Conservation (phyloP, 164 flowering plant species). For the Taxillus chinensis region DNA sequence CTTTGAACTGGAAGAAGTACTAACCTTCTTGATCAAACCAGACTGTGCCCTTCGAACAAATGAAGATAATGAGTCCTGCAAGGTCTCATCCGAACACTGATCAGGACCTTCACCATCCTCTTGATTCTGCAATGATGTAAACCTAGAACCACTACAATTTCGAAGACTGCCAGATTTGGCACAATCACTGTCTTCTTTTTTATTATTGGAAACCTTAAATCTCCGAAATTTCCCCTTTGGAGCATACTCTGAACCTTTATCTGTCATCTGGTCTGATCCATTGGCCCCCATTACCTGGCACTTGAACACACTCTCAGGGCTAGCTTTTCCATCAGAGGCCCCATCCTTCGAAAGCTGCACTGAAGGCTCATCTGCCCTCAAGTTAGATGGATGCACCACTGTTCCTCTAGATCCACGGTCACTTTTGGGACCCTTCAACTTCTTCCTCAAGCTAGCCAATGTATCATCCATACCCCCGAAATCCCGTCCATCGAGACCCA, state of each 20-base stretch:
- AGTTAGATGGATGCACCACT: constrained; percentile 8
- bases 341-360: constrained; percentile 5
- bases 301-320: constrained; percentile 13
- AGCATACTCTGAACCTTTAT: constrained; percentile 10
- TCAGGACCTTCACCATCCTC: constrained; percentile 11
- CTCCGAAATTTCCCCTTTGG: constrained; percentile 19
- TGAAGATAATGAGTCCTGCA: constrained; percentile 34
- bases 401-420: constrained; percentile 23
- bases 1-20: constrained; percentile 12
- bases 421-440: constrained; percentile 56
- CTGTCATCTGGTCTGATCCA: constrained; percentile 15
- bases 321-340: constrained; percentile 13
- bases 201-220: constrained; percentile 11
- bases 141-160: constrained; percentile 2
- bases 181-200: constrained; percentile 4
- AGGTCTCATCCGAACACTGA: constrained; percentile 17
- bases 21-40: constrained; percentile 23
- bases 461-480: constrained; percentile 64
- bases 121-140: constrained; percentile 9
- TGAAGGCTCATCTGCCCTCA: constrained; percentile 6
- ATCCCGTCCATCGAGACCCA: constrained; percentile 23
- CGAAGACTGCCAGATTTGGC: constrained; percentile 8
- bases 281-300: constrained; percentile 11
- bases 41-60: constrained; percentile 35
- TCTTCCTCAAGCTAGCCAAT: constrained; percentile 58